A percentile compares a stretch with the other conserved stretches of the same genome.
phyloP scores from a whole-genome alignment of 805 yeast genomes.

The Candida fluviatilis region DNA sequence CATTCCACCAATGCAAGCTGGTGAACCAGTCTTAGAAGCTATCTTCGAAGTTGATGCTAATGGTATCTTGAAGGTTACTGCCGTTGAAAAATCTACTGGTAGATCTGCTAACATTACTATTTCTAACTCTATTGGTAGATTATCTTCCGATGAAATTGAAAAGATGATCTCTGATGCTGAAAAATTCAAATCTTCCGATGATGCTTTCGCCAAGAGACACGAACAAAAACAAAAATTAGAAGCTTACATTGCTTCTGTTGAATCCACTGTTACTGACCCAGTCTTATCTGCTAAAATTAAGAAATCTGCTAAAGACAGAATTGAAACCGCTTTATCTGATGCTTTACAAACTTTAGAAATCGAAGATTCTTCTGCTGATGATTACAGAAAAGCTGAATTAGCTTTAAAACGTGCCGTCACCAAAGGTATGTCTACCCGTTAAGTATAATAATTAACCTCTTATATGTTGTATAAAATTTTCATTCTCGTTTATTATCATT shows the following conservation, averaged over 20 bases:
- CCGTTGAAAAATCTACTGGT: conserved; percentile 47
- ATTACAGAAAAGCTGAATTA: conserved; percentile 98
- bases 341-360: conserved; percentile 97
- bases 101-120: conserved; percentile 48
- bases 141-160: conserved; percentile 46
- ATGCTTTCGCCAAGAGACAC: conserved; percentile 98
- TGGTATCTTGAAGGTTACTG: conserved; percentile 49
- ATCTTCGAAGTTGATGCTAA: conserved; percentile 49
- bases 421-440: conserved; percentile 98
- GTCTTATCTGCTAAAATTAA: conserved; percentile 95
- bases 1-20: conserved; percentile 49
- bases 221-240: conserved; percentile 99
- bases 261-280: conserved; percentile 97
- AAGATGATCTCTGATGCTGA: conserved; percentile 47
- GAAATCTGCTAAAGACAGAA: conserved; percentile 95
- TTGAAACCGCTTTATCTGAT: conserved; percentile 96
- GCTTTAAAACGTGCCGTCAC: conserved; percentile 98
- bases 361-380: conserved; percentile 95
- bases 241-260: conserved; percentile 95
- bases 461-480: conserved; percentile 11
- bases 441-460: conserved; percentile 30
- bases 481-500: conserved; percentile 12
- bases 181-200: conserved; percentile 92
- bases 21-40: conserved; percentile 48
- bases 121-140: conserved; percentile 48